phyloP scores from a whole-genome alignment of 345 rosid genomes.

The Boechera retrofracta region DNA sequence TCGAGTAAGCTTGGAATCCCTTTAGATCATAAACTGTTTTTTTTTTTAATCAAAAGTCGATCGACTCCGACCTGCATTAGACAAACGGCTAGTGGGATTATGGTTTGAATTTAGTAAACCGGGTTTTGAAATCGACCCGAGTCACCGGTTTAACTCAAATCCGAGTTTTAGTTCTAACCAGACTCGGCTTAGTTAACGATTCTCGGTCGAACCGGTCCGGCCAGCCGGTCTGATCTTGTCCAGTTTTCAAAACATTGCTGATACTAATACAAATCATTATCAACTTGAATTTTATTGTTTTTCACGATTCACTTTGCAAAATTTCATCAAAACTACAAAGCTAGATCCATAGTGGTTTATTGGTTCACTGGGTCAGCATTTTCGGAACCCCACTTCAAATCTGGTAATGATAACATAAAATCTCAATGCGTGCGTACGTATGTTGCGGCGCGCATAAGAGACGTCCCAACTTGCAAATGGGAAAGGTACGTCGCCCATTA shows the following conservation, averaged over 20 bases:
- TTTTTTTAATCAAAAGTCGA: no score
- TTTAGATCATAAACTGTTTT: no score
- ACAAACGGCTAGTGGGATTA: background rate
- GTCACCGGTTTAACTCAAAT: no score
- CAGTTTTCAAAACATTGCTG: background rate
- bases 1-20: no score
- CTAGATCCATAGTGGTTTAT: background rate
- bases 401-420: background rate
- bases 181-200: no score
- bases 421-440: slow-evolving; percentile 17
- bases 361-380: background rate
- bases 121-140: no score
- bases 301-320: background rate
- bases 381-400: background rate
- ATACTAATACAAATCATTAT: background rate
- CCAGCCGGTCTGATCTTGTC: no score
- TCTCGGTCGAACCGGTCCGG: no score
- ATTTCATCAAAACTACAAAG: background rate
- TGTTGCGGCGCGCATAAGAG: slow-evolving; percentile 29
- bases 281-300: background rate
- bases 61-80: background rate
- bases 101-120: no score
- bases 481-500: slow-evolving; percentile 30
- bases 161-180: no score
- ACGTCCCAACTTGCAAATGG: slow-evolving; percentile 16